A percentile compares a stretch with the other conserved stretches of the same genome.
Conservation (phyloP, 2,329 filamentous ascomycete species). For the Aspergillus thermomutatus region DNA sequence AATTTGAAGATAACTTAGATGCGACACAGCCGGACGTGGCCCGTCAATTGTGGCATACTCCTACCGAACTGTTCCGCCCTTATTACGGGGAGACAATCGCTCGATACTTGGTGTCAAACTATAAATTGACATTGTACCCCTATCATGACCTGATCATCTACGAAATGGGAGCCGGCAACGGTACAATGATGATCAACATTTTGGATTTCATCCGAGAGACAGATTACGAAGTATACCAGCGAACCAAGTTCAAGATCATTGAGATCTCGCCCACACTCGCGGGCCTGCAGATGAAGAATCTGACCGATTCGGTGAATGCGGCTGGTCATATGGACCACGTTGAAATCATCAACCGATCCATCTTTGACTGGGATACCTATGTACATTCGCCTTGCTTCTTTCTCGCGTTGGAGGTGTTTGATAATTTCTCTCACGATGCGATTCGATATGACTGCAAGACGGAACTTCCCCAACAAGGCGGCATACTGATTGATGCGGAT, state of each 20-base stretch:
- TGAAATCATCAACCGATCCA: slow-evolving; percentile 89
- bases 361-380: slow-evolving; percentile 88
- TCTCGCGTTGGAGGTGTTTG: slow-evolving; percentile 94
- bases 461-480: slow-evolving; percentile 79
- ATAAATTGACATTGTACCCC: slow-evolving; percentile 88
- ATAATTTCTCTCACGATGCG: slow-evolving; percentile 95
- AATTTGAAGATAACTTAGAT: slow-evolving; percentile 88
- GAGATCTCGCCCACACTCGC: slow-evolving; percentile 87
- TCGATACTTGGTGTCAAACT: slow-evolving; percentile 93
- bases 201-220: slow-evolving; percentile 90
- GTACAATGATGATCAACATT: slow-evolving; percentile 97
- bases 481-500: slow-evolving; percentile 76
- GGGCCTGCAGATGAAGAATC: slow-evolving; percentile 67
- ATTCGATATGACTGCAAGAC: slow-evolving; percentile 85
- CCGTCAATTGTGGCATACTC: slow-evolving; percentile 95
- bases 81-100: slow-evolving; percentile 97
- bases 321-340: slow-evolving; percentile 80
- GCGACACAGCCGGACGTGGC: slow-evolving; percentile 66
- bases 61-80: slow-evolving; percentile 92
- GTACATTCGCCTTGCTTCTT: slow-evolving; percentile 97
- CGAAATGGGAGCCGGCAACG: slow-evolving; percentile 96
- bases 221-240: slow-evolving; percentile 87
- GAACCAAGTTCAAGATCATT: slow-evolving; percentile 92
- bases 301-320: slow-evolving; percentile 63
- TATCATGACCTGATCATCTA: slow-evolving; percentile 98